A percentile compares a stretch with the other conserved stretches of the same genome.
Evolutionary conservation across 2,329 filamentous ascomycete genomes (phyloP).

Genomic region (Colletotrichum destructivum): DNA sequence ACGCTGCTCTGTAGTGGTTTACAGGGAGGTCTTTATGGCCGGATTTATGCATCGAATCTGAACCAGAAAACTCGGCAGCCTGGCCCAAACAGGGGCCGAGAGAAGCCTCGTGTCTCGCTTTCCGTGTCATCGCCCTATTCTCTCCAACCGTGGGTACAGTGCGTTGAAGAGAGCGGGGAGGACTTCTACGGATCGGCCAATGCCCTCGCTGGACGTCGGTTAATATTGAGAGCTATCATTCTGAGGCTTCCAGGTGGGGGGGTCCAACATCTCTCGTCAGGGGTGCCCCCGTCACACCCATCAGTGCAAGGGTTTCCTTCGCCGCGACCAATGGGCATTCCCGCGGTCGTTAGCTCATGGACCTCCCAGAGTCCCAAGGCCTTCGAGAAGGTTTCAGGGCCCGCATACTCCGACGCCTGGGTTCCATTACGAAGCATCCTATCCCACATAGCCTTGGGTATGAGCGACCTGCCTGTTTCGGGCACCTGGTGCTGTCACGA

Average conservation of each 20-base stretch:
- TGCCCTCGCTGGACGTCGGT: constrained; percentile 17
- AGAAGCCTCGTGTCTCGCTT: constrained; percentile 1
- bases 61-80: constrained; percentile 21
- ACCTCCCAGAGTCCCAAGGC: constrained; percentile 25
- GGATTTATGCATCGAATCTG: constrained; percentile 21
- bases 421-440: constrained; percentile 32
- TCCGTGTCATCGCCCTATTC: constrained; percentile 6
- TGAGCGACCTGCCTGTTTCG: constrained; percentile 37
- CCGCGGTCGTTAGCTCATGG: constrained; percentile 38
- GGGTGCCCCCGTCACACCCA: constrained; percentile 20
- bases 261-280: constrained; percentile 12
- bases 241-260: constrained; percentile 36
- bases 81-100: constrained; percentile 7
- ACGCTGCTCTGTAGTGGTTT: background rate
- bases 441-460: constrained; percentile 40
- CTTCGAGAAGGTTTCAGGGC: constrained; percentile 45
- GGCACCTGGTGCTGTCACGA: constrained; percentile 37
- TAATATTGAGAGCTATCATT: constrained; percentile 33
- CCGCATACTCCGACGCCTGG: constrained; percentile 26
- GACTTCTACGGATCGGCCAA: constrained; percentile 7
- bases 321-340: constrained; percentile 41
- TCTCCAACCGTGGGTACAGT: constrained; percentile 33
- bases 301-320: constrained; percentile 14
- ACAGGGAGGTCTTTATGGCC: background rate
- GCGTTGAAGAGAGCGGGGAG: constrained; percentile 22